Base-by-base conservation (phyloP, 768 basidiomycete genomes). In the Royoungia palumana region DNA sequence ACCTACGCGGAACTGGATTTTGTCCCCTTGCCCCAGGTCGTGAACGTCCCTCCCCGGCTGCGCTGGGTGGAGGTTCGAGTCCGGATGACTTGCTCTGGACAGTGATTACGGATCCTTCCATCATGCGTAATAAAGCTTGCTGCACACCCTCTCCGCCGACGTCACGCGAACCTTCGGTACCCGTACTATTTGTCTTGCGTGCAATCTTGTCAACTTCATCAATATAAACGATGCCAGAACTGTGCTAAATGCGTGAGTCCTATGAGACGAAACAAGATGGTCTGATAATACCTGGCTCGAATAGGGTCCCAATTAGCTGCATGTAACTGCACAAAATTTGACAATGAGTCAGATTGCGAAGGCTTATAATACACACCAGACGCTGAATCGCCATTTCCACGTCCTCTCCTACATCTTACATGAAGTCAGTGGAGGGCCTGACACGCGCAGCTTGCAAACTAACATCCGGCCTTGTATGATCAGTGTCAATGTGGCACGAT, bases 61-160 rank as follows among this genome's bases (percentile, higher is more conserved):
- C 56, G 37, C 73, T 69, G 28, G 77, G 74, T 13, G 76, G 63
- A 20, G 67, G 61, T 42, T 84, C 81, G 27, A 65, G 59, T 30
- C 71, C 70, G 17, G 75, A 66, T 16, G 79, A 81, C 65, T 87
- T 91, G 1, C 85, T 81, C 58, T 89, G 88, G 1, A 95, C 76
- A n/a, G 83, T 84, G 34, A 95, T 78, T 7, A 85, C 71, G 0
- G 90, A 85, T 13, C 94, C 94, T 73, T 98, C 95, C 78, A 98
- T 87, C 82, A 98, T 89, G 45, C 94, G 79, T 5, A 96, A 71
- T 16, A 96, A 76, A 17, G 90, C 85, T 67, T 97, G 94, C 61
- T 98, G 94, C 6, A 98, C 94, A 28, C 94, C 94, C 75, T 96
- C 94, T 10, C 94, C 94, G 20, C 91, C 87, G 1, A 98, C 94